These are phyloP conservation scores for Yamadazyma spencermartinsiae DNA, from an alignment of 1,139 yeast species.

Conservation along the genomic window DNA sequence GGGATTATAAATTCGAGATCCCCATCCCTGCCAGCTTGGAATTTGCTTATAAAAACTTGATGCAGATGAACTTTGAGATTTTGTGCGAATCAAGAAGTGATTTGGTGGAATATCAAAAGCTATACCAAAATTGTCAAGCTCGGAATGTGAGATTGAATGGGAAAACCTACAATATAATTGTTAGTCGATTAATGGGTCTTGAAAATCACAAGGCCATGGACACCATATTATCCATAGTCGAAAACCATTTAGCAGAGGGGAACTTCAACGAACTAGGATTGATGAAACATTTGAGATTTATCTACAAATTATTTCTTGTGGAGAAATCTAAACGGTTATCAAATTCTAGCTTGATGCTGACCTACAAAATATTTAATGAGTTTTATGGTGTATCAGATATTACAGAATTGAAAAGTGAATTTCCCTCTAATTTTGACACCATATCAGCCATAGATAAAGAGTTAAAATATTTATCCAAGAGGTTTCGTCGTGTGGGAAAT, in stretches of 20 bases:
- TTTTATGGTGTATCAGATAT: constrained; percentile 26
- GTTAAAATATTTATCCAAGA: constrained; percentile 2
- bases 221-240: constrained; percentile 22
- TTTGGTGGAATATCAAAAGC: constrained; percentile 13
- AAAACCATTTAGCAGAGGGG: constrained; percentile 30
- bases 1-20: constrained; percentile 9
- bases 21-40: constrained; percentile 22
- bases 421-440: constrained; percentile 3
- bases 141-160: constrained; percentile 20
- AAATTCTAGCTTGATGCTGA: constrained; percentile 12
- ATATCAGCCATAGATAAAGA: constrained; percentile 5
- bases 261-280: constrained; percentile 30
- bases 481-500: constrained; percentile 8
- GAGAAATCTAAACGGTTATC: constrained; percentile 8
- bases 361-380: constrained; percentile 26
- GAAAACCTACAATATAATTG: constrained; percentile 19
- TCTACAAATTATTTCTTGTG: constrained; percentile 24
- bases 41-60: constrained; percentile 20
- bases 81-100: constrained; percentile 9
- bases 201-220: constrained; percentile 14
- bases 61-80: constrained; percentile 19
- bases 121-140: constrained; percentile 10
- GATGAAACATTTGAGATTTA: constrained; percentile 21
- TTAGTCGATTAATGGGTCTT: constrained; percentile 17
- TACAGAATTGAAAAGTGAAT: constrained; percentile 10